Percentiles rank a stretch among this genome's conserved stretches.
phyloP scores from a whole-genome alignment of 257 asterid genomes.

The Galeopsis tetrahit region DNA sequence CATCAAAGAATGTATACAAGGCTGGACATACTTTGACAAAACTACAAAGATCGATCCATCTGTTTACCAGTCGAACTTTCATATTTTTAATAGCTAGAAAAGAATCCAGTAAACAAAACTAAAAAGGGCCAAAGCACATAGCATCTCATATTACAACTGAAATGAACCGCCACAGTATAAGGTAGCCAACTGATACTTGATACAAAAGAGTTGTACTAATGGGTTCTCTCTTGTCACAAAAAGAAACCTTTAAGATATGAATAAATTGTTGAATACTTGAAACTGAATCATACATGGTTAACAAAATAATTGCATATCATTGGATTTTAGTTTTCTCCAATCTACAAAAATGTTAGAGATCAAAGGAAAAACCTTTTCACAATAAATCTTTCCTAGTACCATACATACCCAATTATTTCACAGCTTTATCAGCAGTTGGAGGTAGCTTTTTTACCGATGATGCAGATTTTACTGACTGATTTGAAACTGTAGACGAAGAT shows the following conservation, averaged over 20 bases:
- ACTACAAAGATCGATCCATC: background rate
- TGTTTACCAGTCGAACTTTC: background rate
- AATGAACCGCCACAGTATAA: background rate
- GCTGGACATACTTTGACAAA: background rate
- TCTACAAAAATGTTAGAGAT: conserved; percentile 3
- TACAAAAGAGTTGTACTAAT: background rate
- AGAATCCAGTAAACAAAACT: too few species aligned
- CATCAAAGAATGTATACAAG: too few species aligned
- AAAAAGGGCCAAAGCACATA: background rate
- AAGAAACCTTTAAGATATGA: background rate
- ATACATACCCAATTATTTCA: conserved; percentile 34
- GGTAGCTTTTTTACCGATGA: conserved; percentile 32
- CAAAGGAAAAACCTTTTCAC: background rate
- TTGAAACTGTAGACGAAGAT: conserved; percentile 34
- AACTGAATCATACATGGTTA: background rate
- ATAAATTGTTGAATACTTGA: background rate
- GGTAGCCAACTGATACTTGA: background rate
- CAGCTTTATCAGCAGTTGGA: conserved; percentile 40
- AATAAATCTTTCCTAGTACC: background rate
- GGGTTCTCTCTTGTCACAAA: background rate
- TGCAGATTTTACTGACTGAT: conserved; percentile 29
- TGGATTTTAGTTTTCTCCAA: conserved; percentile 26
- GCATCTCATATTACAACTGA: background rate
- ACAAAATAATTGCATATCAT: conserved; percentile 7
- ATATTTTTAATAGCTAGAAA: too few species aligned